Conservation (phyloP, 768 basidiomycete genomes). For the Pleurotus pulmonarius region DNA sequence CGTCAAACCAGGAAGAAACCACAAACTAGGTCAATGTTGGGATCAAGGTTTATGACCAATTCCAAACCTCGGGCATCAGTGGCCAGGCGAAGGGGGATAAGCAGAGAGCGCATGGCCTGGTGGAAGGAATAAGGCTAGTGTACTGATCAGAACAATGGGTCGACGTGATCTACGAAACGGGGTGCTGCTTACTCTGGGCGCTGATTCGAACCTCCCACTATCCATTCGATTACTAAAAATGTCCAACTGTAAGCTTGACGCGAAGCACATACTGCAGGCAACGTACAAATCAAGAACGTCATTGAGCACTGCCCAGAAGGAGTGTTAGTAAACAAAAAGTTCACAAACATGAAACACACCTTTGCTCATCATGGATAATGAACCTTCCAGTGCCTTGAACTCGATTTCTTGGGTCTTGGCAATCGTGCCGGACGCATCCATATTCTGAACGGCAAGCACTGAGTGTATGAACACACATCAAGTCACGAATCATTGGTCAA, state of each 20-base stretch:
- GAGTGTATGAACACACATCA: slow-evolving; percentile 1
- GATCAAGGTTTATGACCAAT: slow-evolving; percentile 67
- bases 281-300: slow-evolving; percentile 79
- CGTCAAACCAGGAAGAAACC: background rate
- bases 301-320: slow-evolving; percentile 50
- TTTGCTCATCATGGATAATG: slow-evolving; percentile 86
- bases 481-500: slow-evolving; percentile 13
- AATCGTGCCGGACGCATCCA: slow-evolving; percentile 76
- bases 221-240: slow-evolving; percentile 74
- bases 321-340: no score
- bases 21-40: slow-evolving; percentile 57
- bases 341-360: slow-evolving; percentile 30
- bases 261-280: background rate
- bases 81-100: slow-evolving; percentile 64
- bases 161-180: slow-evolving; percentile 8
- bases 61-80: slow-evolving; percentile 65
- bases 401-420: slow-evolving; percentile 79
- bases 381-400: slow-evolving; percentile 80
- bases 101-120: slow-evolving; percentile 70
- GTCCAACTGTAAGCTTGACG: background rate
- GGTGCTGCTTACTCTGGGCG: slow-evolving; percentile 38
- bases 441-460: slow-evolving; percentile 88
- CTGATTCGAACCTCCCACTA: slow-evolving; percentile 77
- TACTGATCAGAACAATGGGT: background rate
- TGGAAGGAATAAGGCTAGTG: slow-evolving; percentile 70